phyloP scores from a whole-genome alignment of 75 land plant genomes.

The Ceratopteris richardii region DNA sequence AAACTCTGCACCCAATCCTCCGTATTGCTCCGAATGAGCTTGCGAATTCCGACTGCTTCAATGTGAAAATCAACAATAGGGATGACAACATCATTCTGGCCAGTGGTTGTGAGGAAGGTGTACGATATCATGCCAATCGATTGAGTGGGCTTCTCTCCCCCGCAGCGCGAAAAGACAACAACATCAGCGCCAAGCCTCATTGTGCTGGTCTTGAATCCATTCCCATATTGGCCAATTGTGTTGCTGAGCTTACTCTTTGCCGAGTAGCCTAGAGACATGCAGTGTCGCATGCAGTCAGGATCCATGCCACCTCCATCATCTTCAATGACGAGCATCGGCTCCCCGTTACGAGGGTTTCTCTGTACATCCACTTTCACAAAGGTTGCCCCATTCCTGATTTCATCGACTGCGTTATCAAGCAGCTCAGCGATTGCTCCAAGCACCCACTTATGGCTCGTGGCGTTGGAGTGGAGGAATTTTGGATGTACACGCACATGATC shows the following conservation, averaged over 20 bases:
- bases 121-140: constrained; percentile 86
- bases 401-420: constrained; percentile 93
- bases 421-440: constrained; percentile 82
- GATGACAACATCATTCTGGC: constrained; percentile 87
- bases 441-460: no score
- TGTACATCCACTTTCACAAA: constrained; percentile 59
- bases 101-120: constrained; percentile 62
- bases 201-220: constrained; percentile 97
- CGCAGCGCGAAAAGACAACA: constrained; percentile 69
- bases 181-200: constrained; percentile 99
- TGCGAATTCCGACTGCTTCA: constrained; percentile 8
- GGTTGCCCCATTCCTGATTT: constrained; percentile 90
- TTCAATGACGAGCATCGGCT: constrained; percentile 9
- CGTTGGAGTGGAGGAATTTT: constrained; percentile 83
- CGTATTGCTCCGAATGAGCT: constrained; percentile 14
- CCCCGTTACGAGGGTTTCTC: constrained; percentile 47
- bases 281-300: constrained; percentile 77
- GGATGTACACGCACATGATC: constrained; percentile 95
- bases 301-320: constrained; percentile 99
- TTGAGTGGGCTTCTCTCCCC: constrained; percentile 42
- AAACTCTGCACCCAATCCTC: constrained; percentile 37
- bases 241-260: constrained; percentile 72
- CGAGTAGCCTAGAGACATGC: constrained; percentile 96
- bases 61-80: constrained; percentile 69
- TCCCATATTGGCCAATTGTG: constrained; percentile 93